phyloP scores from a whole-genome alignment of 1,284 basidiomycete species.

The Malassezia sp. region DNA sequence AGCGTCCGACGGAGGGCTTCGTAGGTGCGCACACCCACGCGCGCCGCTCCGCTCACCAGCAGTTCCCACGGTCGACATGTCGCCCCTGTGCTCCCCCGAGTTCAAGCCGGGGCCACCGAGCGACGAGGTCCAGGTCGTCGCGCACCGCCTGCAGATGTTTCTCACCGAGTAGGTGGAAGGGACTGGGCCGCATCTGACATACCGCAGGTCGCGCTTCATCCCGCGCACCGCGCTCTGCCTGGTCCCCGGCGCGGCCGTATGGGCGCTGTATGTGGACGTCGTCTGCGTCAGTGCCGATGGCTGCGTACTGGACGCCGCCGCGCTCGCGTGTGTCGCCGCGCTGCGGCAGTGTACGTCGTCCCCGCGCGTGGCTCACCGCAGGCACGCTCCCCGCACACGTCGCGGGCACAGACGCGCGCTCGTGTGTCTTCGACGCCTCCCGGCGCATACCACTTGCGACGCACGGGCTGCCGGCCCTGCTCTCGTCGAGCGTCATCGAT shows the following conservation, averaged over 20 bases:
- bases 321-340: slow-evolving; percentile 76
- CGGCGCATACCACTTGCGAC: slow-evolving; percentile 51
- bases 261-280: slow-evolving; percentile 84
- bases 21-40: background rate
- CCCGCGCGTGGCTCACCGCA: too few relatives aligned
- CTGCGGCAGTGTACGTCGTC: slow-evolving; percentile 66
- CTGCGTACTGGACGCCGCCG: slow-evolving; percentile 78
- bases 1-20: slow-evolving; percentile 10
- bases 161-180: too few relatives aligned
- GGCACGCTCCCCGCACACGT: slow-evolving; percentile 63
- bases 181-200: too few relatives aligned
- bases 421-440: slow-evolving; percentile 55
- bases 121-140: slow-evolving; percentile 28
- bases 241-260: slow-evolving; percentile 64
- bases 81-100: slow-evolving; percentile 76
- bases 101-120: slow-evolving; percentile 85
- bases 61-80: slow-evolving; percentile 71
- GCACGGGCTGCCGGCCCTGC: slow-evolving; percentile 54
- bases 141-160: slow-evolving; percentile 53
- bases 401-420: slow-evolving; percentile 56
- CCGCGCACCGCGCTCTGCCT: slow-evolving; percentile 65
- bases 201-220: slow-evolving; percentile 50
- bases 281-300: slow-evolving; percentile 95
- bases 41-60: background rate
- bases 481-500: slow-evolving; percentile 69